phyloP scores from a whole-genome alignment of 345 rosid species.

The Populus alba region DNA sequence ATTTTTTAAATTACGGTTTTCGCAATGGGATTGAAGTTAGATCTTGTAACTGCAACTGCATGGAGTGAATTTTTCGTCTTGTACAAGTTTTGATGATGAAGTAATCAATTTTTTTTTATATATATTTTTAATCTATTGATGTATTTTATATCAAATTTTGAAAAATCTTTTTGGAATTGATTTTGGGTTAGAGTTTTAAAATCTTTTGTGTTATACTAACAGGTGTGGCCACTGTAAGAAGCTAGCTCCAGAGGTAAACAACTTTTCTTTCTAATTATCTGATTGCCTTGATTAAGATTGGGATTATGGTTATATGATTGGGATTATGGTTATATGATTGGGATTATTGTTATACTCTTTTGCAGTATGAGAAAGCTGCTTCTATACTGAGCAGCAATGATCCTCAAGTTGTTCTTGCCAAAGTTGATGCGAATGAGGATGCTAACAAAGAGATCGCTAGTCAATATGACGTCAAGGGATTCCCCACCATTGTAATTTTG shows the following conservation, averaged over 20 bases:
- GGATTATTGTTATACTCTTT: neutral
- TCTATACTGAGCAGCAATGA: constrained; percentile 59
- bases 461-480: constrained; percentile 68
- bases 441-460: constrained; percentile 56
- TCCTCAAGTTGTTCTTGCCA: constrained; percentile 70
- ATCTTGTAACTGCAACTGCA: neutral
- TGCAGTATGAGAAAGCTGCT: constrained; percentile 95
- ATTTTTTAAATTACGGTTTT: neutral
- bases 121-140: neutral
- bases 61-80: neutral
- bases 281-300: neutral
- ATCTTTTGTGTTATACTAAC: constrained; percentile 7
- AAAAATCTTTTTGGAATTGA: neutral
- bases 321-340: neutral
- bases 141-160: neutral
- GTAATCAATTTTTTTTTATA: neutral
- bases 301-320: neutral
- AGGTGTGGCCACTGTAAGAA: constrained; percentile 98
- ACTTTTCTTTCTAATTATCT: neutral
- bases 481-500: constrained; percentile 81
- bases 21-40: neutral
- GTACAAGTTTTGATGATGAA: neutral
- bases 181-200: neutral
- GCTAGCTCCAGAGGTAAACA: constrained; percentile 88
- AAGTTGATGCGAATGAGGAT: constrained; percentile 84